Base-by-base conservation (phyloP, 208 protist species). In the Acanthamoeba castellanii region DNA sequence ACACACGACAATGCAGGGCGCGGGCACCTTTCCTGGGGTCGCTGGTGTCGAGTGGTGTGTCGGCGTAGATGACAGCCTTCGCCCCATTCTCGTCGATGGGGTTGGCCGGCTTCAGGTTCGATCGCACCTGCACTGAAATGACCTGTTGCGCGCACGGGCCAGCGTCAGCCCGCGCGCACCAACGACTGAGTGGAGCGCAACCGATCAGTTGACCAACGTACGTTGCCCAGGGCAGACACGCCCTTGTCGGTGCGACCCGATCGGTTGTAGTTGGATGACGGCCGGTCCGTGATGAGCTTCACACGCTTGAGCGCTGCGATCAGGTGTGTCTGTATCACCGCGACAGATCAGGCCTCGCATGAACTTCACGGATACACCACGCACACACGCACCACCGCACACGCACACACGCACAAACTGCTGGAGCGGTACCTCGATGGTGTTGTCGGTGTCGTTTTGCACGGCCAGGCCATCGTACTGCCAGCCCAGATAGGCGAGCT, bases 171-270 rank as follows among this genome's bases (percentile, higher is more conserved):
- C 14, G 14, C 20, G 2, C 25, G 2, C n/a, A 57, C 6, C 14
- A 57, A 18, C 52, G 76, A 37, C 7, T 20, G 22, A 4, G 34
- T n/a, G 9, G 34, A 42, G 13, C 13, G 27, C 25, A 45, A 25
- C 16, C 32, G 30, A 9, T 16, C 9, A 3, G 45, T 57, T 3
- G 32, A 34, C 14, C 13, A 32, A 76, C 88, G 66, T 57, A 98
- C 98, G 89, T 99, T 98, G 14, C 96, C 95, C 42, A 98, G 95
- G 11, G 98, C 98, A 61, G 92, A 97, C 20, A 99, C 98, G 66
- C 98, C 98, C 94, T 98, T 98, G 95, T 99, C 98, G 6, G 98
- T 99, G 50, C 98, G 95, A 6, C 98, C 98, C 78, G 97, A 99
- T 25, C 98, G 94, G 4, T 95, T 96, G 81, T 96, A 98, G 68